Evolutionary conservation across 139 green algal species (phyloP).

Genomic region (Nannochloris sp.): DNA sequence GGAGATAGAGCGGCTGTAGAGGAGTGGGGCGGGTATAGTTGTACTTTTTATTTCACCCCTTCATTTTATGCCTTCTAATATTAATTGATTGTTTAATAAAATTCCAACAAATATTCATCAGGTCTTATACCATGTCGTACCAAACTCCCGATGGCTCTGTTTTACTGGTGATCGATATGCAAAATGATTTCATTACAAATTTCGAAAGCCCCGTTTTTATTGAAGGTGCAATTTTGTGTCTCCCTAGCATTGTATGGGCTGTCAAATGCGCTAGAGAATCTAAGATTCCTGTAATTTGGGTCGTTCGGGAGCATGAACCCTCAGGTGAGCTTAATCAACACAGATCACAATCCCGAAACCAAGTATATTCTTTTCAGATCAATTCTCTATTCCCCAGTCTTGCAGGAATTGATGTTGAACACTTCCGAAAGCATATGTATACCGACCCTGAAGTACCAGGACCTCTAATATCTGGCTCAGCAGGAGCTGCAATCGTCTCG

Average conservation of each 20-base stretch:
- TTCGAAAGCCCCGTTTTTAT: neutral
- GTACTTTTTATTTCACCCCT: too few relatives aligned
- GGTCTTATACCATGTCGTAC: neutral
- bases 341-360: neutral
- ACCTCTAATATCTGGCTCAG: too few relatives aligned
- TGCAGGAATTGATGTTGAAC: neutral
- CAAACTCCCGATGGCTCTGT: too few relatives aligned
- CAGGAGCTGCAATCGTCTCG: neutral
- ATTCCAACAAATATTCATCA: neutral
- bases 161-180: neutral
- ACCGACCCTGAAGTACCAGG: neutral
- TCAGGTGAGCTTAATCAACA: neutral
- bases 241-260: neutral
- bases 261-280: neutral
- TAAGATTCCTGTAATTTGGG: constrained; percentile 2
- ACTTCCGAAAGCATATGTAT: neutral
- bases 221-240: neutral
- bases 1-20: neutral
- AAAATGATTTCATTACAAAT: neutral
- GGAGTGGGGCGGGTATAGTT: too few relatives aligned
- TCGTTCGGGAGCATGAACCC: neutral
- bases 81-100: neutral
- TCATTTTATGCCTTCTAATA: too few relatives aligned
- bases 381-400: neutral
- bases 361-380: neutral